Base-by-base conservation (phyloP, 1,284 basidiomycete species). In the Ustilago nuda region DNA sequence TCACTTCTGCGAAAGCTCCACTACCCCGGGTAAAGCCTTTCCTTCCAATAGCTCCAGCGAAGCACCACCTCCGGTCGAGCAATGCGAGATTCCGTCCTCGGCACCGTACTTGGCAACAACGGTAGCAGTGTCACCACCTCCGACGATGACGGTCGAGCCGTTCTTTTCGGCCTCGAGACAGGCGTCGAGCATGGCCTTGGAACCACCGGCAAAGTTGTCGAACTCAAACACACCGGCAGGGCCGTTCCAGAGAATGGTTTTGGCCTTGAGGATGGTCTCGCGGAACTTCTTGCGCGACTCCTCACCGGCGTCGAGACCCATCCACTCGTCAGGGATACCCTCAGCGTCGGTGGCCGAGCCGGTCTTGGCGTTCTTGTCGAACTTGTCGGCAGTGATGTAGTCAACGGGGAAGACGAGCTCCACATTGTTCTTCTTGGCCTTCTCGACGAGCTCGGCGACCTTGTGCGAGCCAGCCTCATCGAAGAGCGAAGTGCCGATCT, bases 141-240 rank as follows among this genome's bases (percentile, higher is more conserved):
- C 87, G 61, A 98, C 92, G 81, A 99, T 98, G 80, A 98, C 96
- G 23, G 92, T 93, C 8, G 94, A 89, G 58, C 95, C 96, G 45
- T 91, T 91, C 86, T 91, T 88, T 63, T 93, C 93, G 32, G 96
- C 95, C 85, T 95, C 92, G 82, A 97, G 90, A 81, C 91, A 92
- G 45, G 94, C 94, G 66, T 94, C 91, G 45, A 99, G 91, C 67
- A 98, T 91, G 19, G 92, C 88, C 86, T 91, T 91, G 19, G 95
- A 97, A 53, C 95, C 96, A 50, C 88, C 88, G 9, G 95, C 92
- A 83, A 98, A 99, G 54, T 91, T 91, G 57, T 92, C 90, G 89
- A 98, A 97, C 87, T 99, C 96, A 87, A 99, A 99, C 37, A 99
- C 96, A 83, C 96, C 96, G 52, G 96, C 93, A 46, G 96, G 95